Conservation (phyloP, 2,329 filamentous ascomycete genomes). For the Colletotrichum chlorophyti region DNA sequence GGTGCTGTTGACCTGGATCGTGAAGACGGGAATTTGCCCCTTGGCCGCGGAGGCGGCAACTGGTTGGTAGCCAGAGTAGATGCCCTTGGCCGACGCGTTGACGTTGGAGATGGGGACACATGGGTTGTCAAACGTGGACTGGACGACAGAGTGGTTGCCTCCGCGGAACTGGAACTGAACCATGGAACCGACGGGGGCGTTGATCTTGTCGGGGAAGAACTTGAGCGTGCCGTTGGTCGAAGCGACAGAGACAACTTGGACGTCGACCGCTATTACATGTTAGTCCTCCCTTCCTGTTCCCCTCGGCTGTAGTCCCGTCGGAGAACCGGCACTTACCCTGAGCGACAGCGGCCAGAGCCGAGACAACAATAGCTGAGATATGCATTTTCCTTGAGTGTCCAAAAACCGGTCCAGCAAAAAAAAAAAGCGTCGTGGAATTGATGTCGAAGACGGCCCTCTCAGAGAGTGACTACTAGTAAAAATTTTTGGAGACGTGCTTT, state of each 20-base stretch:
- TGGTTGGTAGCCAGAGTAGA: conserved; percentile 74
- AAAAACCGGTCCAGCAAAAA: conserved; percentile 32
- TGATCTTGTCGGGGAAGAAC: conserved; percentile 72
- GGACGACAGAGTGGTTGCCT: conserved; percentile 80
- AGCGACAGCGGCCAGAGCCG: conserved; percentile 55
- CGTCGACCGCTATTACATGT: conserved; percentile 41
- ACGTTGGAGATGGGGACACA: conserved; percentile 66
- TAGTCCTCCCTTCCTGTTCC: background rate
- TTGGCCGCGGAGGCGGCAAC: conserved; percentile 58
- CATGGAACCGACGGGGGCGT: conserved; percentile 66
- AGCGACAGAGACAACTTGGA: conserved; percentile 73
- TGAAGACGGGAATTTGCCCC: conserved; percentile 70
- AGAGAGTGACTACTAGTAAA: conserved; percentile 35
- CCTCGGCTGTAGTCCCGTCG: too few species aligned
- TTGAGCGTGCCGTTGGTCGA: conserved; percentile 59
- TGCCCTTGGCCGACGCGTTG: conserved; percentile 60
- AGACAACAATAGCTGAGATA: conserved; percentile 53
- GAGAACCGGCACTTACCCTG: conserved; percentile 52
- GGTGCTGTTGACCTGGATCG: conserved; percentile 71
- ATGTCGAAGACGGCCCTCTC: background rate
- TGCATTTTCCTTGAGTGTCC: conserved; percentile 53
- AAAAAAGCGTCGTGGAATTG: conserved; percentile 2
- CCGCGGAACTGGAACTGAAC: conserved; percentile 72
- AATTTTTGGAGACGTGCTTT: too few species aligned
- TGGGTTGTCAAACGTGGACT: conserved; percentile 76